Conservation (phyloP, 495 filamentous ascomycete genomes). For the Hypoxylon fuscum region DNA sequence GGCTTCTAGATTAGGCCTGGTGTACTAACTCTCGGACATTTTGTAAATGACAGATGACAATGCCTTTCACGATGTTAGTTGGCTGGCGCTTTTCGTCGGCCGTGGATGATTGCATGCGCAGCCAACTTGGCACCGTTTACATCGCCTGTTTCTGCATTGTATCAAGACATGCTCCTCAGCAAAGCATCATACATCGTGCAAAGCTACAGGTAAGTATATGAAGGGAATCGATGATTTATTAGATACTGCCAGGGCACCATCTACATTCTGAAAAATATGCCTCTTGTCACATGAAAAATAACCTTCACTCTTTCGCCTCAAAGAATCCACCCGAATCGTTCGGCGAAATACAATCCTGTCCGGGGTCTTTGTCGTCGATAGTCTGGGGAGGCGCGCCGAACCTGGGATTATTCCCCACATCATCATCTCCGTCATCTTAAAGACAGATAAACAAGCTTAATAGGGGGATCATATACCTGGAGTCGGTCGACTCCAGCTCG, state of each 20-base stretch:
- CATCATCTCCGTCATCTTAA: slow-evolving; percentile 12
- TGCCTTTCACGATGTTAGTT: too few species aligned
- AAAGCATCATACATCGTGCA: background rate
- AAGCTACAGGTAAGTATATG: background rate
- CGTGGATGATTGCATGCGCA: background rate
- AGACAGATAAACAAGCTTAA: slow-evolving; percentile 17
- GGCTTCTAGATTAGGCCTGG: too few species aligned
- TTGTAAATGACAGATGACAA: too few species aligned
- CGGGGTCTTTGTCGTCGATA: slow-evolving; percentile 13
- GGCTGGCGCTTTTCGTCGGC: too few species aligned
- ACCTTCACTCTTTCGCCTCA: background rate
- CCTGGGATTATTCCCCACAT: slow-evolving; percentile 22
- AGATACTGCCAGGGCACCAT: background rate
- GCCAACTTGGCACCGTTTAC: too few species aligned
- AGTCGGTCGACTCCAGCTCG: background rate
- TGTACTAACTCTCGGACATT: too few species aligned
- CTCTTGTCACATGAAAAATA: background rate
- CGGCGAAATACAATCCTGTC: slow-evolving; percentile 15
- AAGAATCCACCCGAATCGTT: slow-evolving; percentile 1
- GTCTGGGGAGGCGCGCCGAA: slow-evolving; percentile 13
- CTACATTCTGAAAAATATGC: too few species aligned
- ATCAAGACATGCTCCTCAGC: too few species aligned
- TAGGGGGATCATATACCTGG: slow-evolving; percentile 1
- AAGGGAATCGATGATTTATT: background rate
- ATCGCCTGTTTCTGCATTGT: too few species aligned